Percentiles rank a stretch among this genome's conserved stretches.
phyloP scores from a whole-genome alignment of 2,329 filamentous ascomycete genomes.

The Sporothrix phasma region DNA sequence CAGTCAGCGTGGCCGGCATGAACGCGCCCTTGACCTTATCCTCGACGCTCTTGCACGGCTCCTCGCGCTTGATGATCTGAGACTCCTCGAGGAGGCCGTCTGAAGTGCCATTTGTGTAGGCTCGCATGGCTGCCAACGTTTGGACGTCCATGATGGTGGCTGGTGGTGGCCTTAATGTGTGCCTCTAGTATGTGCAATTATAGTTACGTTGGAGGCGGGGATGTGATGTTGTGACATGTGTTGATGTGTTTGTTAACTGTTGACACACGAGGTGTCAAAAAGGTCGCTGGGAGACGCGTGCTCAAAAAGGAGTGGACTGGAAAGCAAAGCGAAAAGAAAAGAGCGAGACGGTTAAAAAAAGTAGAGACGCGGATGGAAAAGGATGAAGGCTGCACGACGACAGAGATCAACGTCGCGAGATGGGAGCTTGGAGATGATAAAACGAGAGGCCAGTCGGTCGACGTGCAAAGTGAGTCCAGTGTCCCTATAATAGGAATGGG shows the following conservation, averaged over 20 bases:
- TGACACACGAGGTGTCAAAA: not conserved
- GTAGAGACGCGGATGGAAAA: not conserved
- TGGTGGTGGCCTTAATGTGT: not conserved
- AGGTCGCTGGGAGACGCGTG: not conserved
- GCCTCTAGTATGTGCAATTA: not conserved
- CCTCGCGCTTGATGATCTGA: not conserved
- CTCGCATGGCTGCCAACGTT: not conserved
- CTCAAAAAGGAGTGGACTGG: not conserved
- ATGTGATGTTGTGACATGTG: not conserved
- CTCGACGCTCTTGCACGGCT: not conserved
- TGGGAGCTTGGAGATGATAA: not conserved
- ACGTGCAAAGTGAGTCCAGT: not conserved
- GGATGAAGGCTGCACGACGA: not conserved
- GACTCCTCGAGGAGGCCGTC: too few species aligned
- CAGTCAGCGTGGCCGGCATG: conserved; percentile 2
- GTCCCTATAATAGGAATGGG: not conserved
- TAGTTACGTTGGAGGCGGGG: too few species aligned
- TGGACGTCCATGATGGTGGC: not conserved
- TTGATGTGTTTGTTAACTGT: not conserved
- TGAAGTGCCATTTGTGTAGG: too few species aligned
- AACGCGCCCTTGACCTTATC: not conserved
- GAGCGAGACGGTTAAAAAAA: not conserved
- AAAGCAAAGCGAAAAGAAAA: not conserved
- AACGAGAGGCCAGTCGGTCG: not conserved
- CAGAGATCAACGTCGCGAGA: not conserved